Evolutionary conservation across 1,139 yeast species (phyloP).

Genomic region (Pichia terricola): DNA sequence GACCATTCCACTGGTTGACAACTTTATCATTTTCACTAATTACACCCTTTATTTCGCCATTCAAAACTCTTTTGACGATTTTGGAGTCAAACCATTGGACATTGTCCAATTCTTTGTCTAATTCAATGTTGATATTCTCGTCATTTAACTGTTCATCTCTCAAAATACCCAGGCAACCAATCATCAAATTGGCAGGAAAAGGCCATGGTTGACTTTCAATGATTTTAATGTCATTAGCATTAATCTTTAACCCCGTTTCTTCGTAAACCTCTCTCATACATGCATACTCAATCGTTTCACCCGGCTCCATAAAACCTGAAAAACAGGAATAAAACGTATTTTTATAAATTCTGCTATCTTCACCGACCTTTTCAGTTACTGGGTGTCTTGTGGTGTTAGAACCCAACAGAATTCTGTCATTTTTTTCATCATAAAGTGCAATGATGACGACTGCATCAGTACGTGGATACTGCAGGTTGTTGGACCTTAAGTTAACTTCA

Average conservation of each 20-base stretch:
- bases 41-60: constrained; percentile 1
- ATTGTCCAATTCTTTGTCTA: constrained; percentile 77
- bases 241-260: constrained; percentile 68
- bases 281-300: constrained; percentile 84
- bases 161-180: constrained; percentile 77
- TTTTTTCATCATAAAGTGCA: constrained; percentile 55
- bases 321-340: constrained; percentile 64
- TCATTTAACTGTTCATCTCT: constrained; percentile 46
- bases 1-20: constrained; percentile 8
- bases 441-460: constrained; percentile 84
- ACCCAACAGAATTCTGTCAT: constrained; percentile 61
- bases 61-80: constrained; percentile 28
- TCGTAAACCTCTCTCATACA: constrained; percentile 90
- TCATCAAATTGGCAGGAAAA: constrained; percentile 85
- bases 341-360: not conserved
- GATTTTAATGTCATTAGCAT: constrained; percentile 45
- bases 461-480: constrained; percentile 73
- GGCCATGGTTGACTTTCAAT: constrained; percentile 92
- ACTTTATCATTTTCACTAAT: not conserved
- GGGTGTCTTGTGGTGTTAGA: constrained; percentile 33
- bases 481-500: constrained; percentile 40
- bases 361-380: constrained; percentile 20
- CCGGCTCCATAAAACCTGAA: constrained; percentile 94
- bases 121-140: constrained; percentile 59
- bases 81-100: constrained; percentile 72